phyloP scores from a whole-genome alignment of 805 yeast species.

The Candida ficus region DNA sequence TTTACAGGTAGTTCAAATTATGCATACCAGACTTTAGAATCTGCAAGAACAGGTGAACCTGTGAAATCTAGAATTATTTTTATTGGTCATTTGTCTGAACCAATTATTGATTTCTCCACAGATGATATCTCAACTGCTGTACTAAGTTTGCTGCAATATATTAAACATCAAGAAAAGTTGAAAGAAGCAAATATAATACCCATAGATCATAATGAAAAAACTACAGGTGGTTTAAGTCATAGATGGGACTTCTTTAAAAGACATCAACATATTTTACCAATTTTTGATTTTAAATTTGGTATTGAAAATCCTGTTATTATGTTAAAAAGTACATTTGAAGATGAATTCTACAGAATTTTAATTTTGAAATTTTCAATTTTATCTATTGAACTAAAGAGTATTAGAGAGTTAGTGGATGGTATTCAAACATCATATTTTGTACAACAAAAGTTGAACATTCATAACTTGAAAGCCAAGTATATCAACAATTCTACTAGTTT shows the following conservation, averaged over 20 bases:
- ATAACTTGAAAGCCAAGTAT: slow-evolving; percentile 13
- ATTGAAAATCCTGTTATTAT: slow-evolving; percentile 35
- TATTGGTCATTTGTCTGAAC: slow-evolving; percentile 37
- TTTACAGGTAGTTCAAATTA: slow-evolving; percentile 36
- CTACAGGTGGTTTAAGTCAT: neutral
- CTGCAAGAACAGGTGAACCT: slow-evolving; percentile 16
- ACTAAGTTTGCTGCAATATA: slow-evolving; percentile 18
- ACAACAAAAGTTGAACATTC: slow-evolving; percentile 12
- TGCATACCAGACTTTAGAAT: slow-evolving; percentile 30
- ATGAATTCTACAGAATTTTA: slow-evolving; percentile 27
- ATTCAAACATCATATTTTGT: slow-evolving; percentile 17
- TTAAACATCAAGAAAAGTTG: slow-evolving; percentile 10
- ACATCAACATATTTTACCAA: slow-evolving; percentile 27
- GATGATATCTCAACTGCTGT: slow-evolving; percentile 33
- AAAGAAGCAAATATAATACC: slow-evolving; percentile 3
- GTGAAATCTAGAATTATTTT: slow-evolving; percentile 31
- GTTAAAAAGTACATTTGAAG: slow-evolving; percentile 27
- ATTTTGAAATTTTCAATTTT: slow-evolving; percentile 24
- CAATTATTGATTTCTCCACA: slow-evolving; percentile 39
- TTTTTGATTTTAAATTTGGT: slow-evolving; percentile 30
- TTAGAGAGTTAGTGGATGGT: slow-evolving; percentile 11
- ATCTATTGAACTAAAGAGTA: slow-evolving; percentile 14
- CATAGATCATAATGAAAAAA: neutral
- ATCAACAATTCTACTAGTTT: slow-evolving; percentile 13
- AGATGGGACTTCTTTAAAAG: slow-evolving; percentile 10